A percentile compares a stretch with the other conserved stretches of the same genome.
Conservation (phyloP, 257 asterid species). For the Nicotiana tomentosiformis region DNA sequence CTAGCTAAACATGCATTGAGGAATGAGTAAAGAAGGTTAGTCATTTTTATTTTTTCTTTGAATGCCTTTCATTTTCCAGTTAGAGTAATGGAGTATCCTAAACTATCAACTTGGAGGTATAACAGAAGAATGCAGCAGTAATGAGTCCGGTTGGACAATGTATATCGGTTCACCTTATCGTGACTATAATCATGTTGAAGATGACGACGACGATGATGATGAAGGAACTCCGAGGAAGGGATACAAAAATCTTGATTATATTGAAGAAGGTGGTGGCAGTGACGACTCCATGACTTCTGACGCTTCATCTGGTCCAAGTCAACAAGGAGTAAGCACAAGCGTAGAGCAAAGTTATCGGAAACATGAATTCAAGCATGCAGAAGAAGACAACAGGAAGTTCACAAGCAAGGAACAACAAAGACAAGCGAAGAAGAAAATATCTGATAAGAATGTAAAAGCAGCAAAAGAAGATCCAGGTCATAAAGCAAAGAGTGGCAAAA, state of each 20-base stretch:
- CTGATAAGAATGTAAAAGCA: slow-evolving; percentile 31
- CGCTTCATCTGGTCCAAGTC: slow-evolving; percentile 86
- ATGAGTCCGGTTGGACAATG: slow-evolving; percentile 90
- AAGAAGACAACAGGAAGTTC: slow-evolving; percentile 25
- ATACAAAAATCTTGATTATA: neutral
- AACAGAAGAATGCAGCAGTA: slow-evolving; percentile 79
- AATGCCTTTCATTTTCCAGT: slow-evolving; percentile 8
- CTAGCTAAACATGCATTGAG: neutral
- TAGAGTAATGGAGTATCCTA: slow-evolving; percentile 54
- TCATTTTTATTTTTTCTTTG: slow-evolving; percentile 26
- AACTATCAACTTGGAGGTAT: slow-evolving; percentile 25
- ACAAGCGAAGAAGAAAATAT: slow-evolving; percentile 37
- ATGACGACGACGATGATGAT: slow-evolving; percentile 21
- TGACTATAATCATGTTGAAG: slow-evolving; percentile 19
- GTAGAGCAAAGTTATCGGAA: slow-evolving; percentile 6
- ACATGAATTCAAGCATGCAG: slow-evolving; percentile 22
- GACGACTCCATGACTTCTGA: slow-evolving; percentile 96
- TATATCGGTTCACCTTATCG: slow-evolving; percentile 56
- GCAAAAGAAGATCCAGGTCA: slow-evolving; percentile 39
- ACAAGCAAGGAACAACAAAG: slow-evolving; percentile 34
- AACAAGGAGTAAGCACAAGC: slow-evolving; percentile 25
- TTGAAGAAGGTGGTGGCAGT: slow-evolving; percentile 40
- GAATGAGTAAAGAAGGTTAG: neutral
- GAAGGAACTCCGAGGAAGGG: slow-evolving; percentile 19
- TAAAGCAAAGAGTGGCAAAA: slow-evolving; percentile 32